These are phyloP conservation scores for Clarireedia hainanense DNA, from an alignment of 2,329 filamentous ascomycete species.

Conservation along the genomic window DNA sequence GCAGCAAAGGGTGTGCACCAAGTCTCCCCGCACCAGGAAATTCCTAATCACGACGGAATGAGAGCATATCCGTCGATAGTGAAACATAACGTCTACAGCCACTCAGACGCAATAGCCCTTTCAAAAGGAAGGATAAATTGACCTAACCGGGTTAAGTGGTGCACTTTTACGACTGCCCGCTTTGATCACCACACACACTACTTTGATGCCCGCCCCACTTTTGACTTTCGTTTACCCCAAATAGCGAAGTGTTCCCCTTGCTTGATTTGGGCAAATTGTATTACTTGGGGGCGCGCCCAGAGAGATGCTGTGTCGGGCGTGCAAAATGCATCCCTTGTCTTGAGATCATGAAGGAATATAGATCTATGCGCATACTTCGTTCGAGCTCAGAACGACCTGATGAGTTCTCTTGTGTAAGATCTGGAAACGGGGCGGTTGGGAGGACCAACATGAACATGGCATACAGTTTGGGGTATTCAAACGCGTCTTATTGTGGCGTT, in stretches of 20 bases:
- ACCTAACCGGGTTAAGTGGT: conserved; percentile 3
- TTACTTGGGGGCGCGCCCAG: neutral
- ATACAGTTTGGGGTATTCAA: neutral
- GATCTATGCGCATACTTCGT: neutral
- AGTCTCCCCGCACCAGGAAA: too few species aligned
- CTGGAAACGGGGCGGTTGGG: too few species aligned
- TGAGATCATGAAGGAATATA: neutral
- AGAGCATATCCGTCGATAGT: too few species aligned
- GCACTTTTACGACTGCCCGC: neutral
- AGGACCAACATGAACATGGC: too few species aligned
- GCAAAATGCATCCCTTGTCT: neutral
- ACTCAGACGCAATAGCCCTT: too few species aligned
- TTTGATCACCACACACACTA: neutral
- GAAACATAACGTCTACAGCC: too few species aligned
- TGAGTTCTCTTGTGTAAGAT: too few species aligned
- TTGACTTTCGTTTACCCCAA: conserved; percentile 1
- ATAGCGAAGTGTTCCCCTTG: conserved; percentile 6
- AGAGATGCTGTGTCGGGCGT: too few species aligned
- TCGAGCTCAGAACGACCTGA: neutral
- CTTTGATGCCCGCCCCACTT: neutral
- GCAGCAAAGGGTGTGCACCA: neutral
- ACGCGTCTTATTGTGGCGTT: neutral
- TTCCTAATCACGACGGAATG: too few species aligned
- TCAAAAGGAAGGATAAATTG: conserved; percentile 1
- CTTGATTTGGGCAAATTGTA: conserved; percentile 1